Base-by-base conservation (phyloP, 2,329 filamentous ascomycete species). In the Stemphylium beticola region DNA sequence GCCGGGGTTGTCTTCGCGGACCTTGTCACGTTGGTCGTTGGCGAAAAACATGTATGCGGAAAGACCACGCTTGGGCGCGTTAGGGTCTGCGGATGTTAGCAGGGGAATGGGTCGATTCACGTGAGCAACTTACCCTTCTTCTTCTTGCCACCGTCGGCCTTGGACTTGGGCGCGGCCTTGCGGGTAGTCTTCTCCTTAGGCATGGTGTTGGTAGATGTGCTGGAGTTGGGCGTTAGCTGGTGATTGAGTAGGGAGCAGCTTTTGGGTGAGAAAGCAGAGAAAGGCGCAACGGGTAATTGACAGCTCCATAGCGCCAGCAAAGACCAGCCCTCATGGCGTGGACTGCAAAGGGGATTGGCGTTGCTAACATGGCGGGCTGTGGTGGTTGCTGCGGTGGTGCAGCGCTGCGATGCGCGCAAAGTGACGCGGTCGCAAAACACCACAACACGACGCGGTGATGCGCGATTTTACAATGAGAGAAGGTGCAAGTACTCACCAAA, bases 31-130 rank as follows among this genome's bases (percentile, higher is more conserved):
- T 82, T 97, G 92, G 82, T 98, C 95, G 76, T 98, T 98, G 87
- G 95, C 95, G 78, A 98, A 99, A 89, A 98, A 98, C 95, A 99
- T 99, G 87, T 99, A 99, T 63, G 95, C 95, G 49, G 95, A 98
- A 45, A 99, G 91, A 83, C 93, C 95, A 81, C 95, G 92, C 92
- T 98, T 99, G 78, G 95, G 95, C 58, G 93, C 93, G 81, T 97
- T 97, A 80, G 92, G 92, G 81, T 97, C 93, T 96, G 71, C 12
- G 14, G 20, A 40, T 11, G 45, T 68, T 34, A 58, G 57, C 54
- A 18, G 49, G 26, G n/a, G 20, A 18, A 49, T 49, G 20, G 44
- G 42, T 26, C 17, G 17, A 43, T 34, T 46, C 57, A 66, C 52
- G 57, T 60, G 57, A 61, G 43, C 33, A 31, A 60, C 65, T 56